phyloP scores from a whole-genome alignment of 1,284 basidiomycete genomes.

The Boletellus deceptivus region DNA sequence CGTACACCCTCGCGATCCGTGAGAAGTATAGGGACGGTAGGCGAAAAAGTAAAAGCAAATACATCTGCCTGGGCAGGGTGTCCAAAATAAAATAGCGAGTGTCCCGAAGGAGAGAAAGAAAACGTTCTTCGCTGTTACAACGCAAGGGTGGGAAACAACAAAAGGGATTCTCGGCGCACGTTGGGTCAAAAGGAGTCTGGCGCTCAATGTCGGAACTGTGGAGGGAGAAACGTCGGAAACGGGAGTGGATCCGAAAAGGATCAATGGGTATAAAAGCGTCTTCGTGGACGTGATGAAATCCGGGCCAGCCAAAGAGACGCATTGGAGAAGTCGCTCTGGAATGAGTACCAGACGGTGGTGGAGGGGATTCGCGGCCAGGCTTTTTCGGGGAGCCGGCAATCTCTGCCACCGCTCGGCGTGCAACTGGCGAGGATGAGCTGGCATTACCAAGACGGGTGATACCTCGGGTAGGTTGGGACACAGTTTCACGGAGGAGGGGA shows the following conservation, averaged over 20 bases:
- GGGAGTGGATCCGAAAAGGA: conserved; percentile 40
- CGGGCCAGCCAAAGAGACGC: conserved; percentile 37
- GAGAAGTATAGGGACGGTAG: conserved; percentile 73
- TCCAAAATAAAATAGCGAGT: conserved; percentile 36
- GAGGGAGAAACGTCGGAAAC: conserved; percentile 26
- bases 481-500: conserved; percentile 24
- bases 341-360: conserved; percentile 33
- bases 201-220: conserved; percentile 19
- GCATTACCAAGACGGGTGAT: conserved; percentile 15
- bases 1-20: conserved; percentile 67
- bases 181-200: conserved; percentile 15
- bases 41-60: conserved; percentile 62
- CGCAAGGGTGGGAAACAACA: conserved; percentile 24
- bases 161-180: conserved; percentile 20
- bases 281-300: conserved; percentile 41
- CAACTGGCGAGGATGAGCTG: conserved; percentile 10
- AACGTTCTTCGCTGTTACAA: conserved; percentile 11
- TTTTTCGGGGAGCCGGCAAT: conserved; percentile 7
- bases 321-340: conserved; percentile 47
- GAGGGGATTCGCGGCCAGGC: conserved; percentile 16
- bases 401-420: conserved; percentile 9
- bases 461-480: conserved; percentile 6
- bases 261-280: conserved; percentile 51
- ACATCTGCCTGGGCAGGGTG: conserved; percentile 57
- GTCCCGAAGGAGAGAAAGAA: conserved; percentile 20